Evolutionary conservation across 805 yeast genomes (phyloP).

Genomic region (Kuraishia borneana): DNA sequence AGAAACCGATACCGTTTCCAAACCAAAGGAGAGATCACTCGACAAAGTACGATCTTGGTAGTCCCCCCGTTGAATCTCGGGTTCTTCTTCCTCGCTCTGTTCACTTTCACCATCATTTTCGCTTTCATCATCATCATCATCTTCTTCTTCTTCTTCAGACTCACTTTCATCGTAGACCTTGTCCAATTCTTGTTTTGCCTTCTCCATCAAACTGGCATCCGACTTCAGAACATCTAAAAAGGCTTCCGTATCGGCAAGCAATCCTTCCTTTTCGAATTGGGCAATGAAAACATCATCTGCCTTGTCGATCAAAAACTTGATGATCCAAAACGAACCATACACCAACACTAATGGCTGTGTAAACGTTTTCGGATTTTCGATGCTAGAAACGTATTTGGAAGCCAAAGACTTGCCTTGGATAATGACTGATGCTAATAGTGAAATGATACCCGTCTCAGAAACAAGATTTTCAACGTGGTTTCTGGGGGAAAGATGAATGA

Average conservation of each 20-base stretch:
- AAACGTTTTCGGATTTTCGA: slow-evolving; percentile 6
- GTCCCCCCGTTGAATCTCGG: slow-evolving; percentile 9
- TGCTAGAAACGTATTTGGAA: slow-evolving; percentile 1
- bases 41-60: slow-evolving; percentile 12
- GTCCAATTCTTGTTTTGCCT: slow-evolving; percentile 2
- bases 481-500: slow-evolving; percentile 28
- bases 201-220: slow-evolving; percentile 4
- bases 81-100: slow-evolving; percentile 13
- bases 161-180: slow-evolving; percentile 4
- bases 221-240: slow-evolving; percentile 17
- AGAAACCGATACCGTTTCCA: too few species aligned
- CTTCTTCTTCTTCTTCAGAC: slow-evolving; percentile 6
- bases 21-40: slow-evolving; percentile 6
- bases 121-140: slow-evolving; percentile 10
- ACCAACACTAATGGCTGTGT: slow-evolving; percentile 20
- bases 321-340: slow-evolving; percentile 38
- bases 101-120: slow-evolving; percentile 14
- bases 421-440: slow-evolving; percentile 46
- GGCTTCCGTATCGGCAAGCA: slow-evolving; percentile 36
- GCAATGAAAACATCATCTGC: slow-evolving; percentile 31
- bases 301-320: slow-evolving; percentile 30
- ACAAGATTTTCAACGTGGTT: slow-evolving; percentile 20
- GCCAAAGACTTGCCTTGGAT: slow-evolving; percentile 35
- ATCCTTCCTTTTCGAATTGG: slow-evolving; percentile 61
- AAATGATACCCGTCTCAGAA: slow-evolving; percentile 26